Evolutionary conservation across 129 eudicot genomes (phyloP).

Genomic region (Flaveria brownii): DNA sequence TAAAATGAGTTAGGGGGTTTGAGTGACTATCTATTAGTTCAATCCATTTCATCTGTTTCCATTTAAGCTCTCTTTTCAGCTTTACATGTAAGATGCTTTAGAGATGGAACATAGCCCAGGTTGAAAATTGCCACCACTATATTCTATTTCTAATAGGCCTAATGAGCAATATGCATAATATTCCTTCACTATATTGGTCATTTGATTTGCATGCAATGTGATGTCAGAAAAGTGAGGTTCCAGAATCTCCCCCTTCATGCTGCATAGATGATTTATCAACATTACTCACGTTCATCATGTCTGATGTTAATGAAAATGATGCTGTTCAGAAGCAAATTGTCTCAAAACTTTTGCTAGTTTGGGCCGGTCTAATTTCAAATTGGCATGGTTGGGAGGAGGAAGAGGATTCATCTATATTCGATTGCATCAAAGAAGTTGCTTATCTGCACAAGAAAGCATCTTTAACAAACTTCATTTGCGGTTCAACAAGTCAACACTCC

Average conservation of each 20-base stretch:
- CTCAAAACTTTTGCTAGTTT: slow-evolving; percentile 49
- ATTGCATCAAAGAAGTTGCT: slow-evolving; percentile 60
- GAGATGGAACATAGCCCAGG: not conserved
- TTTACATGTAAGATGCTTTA: not conserved
- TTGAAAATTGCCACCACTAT: not conserved
- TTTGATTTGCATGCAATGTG: slow-evolving; percentile 27
- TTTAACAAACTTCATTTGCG: slow-evolving; percentile 40
- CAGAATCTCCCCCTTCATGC: slow-evolving; percentile 37
- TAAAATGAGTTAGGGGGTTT: not conserved
- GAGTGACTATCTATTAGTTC: not conserved
- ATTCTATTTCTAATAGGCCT: not conserved
- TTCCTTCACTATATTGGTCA: not conserved
- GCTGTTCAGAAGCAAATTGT: slow-evolving; percentile 41
- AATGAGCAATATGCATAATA: not conserved
- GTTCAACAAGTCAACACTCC: slow-evolving; percentile 44
- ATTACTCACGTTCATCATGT: slow-evolving; percentile 62
- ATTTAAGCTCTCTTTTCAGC: not conserved
- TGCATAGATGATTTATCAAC: slow-evolving; percentile 70
- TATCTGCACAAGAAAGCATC: slow-evolving; percentile 42
- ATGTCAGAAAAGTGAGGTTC: slow-evolving; percentile 43
- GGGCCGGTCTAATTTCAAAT: slow-evolving; percentile 59
- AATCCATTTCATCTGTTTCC: not conserved
- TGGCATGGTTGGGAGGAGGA: slow-evolving; percentile 73
- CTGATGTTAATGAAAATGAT: slow-evolving; percentile 37
- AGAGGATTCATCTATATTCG: slow-evolving; percentile 66